Percentiles rank a stretch among this genome's conserved stretches.
These are phyloP conservation scores for Mortierella sp. DNA, from an alignment of 371 early-diverging fungal genomes.

Conservation along the genomic window DNA sequence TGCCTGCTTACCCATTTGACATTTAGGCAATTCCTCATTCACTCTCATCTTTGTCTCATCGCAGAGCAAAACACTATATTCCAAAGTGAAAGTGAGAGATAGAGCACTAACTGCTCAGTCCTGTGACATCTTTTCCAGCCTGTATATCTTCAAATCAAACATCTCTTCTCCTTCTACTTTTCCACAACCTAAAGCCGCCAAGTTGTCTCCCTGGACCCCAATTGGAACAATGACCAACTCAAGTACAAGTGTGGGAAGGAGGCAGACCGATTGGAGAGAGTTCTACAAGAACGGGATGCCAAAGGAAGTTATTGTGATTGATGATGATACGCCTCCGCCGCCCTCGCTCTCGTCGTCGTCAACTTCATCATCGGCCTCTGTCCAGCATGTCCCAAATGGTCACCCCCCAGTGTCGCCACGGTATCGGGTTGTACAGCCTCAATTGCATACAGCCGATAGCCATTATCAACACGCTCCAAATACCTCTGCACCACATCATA, in stretches of 20 bases:
- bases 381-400: conserved; percentile 23
- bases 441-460: conserved; percentile 4
- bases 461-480: conserved; percentile 9
- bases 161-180: not conserved
- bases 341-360: conserved; percentile 45
- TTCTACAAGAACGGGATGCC: conserved; percentile 71
- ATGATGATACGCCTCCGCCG: conserved; percentile 68
- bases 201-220: conserved; percentile 12
- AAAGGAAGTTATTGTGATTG: conserved; percentile 71
- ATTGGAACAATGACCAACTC: conserved; percentile 30
- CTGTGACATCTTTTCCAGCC: not conserved
- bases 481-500: conserved; percentile 1
- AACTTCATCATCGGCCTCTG: conserved; percentile 34
- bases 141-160: not conserved
- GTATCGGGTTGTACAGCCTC: conserved; percentile 27
- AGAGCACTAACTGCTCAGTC: not conserved
- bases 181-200: conserved; percentile 11
- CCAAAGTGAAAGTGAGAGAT: too few species aligned
- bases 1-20: not conserved
- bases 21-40: not conserved
- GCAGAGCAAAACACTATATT: not conserved
- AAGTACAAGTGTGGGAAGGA: conserved; percentile 21
- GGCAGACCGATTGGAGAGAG: conserved; percentile 63
- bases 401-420: conserved; percentile 26
- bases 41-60: conserved; percentile 1